Base-by-base conservation (phyloP, 2,329 filamentous ascomycete species). In the Botryosphaeria dothidea region DNA sequence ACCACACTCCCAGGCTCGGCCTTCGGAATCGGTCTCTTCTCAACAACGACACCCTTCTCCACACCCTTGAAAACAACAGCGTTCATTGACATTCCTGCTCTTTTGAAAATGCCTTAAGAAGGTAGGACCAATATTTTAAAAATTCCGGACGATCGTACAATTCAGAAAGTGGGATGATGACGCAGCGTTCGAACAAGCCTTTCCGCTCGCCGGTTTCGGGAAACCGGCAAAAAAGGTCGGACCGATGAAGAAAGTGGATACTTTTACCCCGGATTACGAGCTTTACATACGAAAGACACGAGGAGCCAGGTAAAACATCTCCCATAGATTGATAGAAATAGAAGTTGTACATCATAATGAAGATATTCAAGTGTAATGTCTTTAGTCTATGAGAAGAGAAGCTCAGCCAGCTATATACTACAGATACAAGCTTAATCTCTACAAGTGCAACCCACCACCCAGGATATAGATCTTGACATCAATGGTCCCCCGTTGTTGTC, bases 1-100 rank as follows among this genome's bases (percentile, higher is more conserved):
- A 97, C 88, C 65, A 94, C 86, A 75, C 97, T 93, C 64, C 84
- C 85, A 6, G 86, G 83, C 71, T 89, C 83, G 68, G 97, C 84
- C 69, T 86, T 85, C 0, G 93, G 93, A 15, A 94, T 84, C 0
- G 92, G 92, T 23, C 92, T 85, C 67, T 95, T 87, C 79, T 96
- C 90, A 62, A 97, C 79, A 0, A 86, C 89, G 62, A 96, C 62
- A 11, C 45, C 84, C 72, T 91, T 88, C 72, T 86, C 84, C 4
- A 90, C 89, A 2, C 90, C 92, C 68, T 94, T 89, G 80, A 97
- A 96, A 62, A 97, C 86, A 27, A 97, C 92, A 27, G 93, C 92
- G 77, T 91, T 91, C 93, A 97, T 97, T 49, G 57, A 23, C 19
- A 51, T 51, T 11, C 38, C 49, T 38, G 34, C 31, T 38, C 58